Percentiles rank a stretch among this genome's conserved stretches.
Evolutionary conservation across 164 flowering plant species (phyloP).

Genomic region (Berberis vulgaris): DNA sequence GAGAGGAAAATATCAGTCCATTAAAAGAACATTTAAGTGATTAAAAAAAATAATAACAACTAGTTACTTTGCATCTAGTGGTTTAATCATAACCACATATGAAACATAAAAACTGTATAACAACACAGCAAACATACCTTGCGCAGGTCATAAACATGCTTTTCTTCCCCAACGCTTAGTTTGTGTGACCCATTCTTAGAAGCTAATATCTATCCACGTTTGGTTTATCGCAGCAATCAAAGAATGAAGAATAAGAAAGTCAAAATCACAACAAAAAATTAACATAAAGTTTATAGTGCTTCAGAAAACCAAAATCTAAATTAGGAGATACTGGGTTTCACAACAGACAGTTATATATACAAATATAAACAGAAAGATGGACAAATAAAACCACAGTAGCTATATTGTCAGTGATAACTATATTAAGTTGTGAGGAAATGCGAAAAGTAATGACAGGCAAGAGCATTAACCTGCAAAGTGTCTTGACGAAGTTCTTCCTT

Average conservation of each 20-base stretch:
- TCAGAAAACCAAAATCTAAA: no score
- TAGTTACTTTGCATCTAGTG: background rate
- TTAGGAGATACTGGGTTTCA: no score
- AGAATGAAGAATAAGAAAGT: background rate
- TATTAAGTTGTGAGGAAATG: background rate
- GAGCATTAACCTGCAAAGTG: conserved; percentile 40
- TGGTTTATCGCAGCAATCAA: conserved; percentile 3
- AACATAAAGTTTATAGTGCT: background rate
- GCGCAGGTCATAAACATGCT: conserved; percentile 48
- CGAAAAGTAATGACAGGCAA: background rate
- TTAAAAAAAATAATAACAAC: background rate
- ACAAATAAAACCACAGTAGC: no score
- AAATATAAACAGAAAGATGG: no score
- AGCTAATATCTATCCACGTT: conserved; percentile 25
- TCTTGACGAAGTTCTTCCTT: conserved; percentile 45
- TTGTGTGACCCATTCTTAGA: conserved; percentile 16
- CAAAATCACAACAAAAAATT: background rate
- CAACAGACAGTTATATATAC: no score
- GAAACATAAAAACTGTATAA: no score
- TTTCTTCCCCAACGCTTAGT: conserved; percentile 20
- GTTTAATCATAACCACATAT: background rate
- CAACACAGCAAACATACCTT: conserved; percentile 27
- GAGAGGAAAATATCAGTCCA: background rate
- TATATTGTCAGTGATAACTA: background rate
- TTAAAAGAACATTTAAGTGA: background rate